Percentiles rank a stretch among this genome's conserved stretches.
Conservation (phyloP, 257 asterid genomes). For the Rauvolfia tetraphylla region DNA sequence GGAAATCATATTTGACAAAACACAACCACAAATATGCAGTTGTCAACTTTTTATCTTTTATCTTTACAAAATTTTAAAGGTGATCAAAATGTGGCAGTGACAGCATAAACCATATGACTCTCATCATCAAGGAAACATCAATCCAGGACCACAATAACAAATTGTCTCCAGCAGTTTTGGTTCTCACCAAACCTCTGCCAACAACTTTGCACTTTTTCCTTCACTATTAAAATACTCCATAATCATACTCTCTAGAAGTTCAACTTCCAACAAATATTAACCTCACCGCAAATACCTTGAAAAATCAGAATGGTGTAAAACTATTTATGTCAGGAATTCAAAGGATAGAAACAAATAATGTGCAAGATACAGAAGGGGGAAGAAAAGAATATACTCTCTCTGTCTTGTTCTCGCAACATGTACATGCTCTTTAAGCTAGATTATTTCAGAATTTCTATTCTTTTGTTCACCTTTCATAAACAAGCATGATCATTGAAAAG, state of each 20-base stretch:
- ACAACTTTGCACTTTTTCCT: background rate
- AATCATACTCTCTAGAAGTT: background rate
- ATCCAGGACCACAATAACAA: background rate
- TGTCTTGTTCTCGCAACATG: too few relatives aligned
- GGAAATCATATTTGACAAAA: background rate
- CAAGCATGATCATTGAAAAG: background rate
- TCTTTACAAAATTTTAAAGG: background rate
- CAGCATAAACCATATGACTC: background rate
- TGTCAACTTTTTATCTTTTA: background rate
- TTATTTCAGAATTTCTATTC: background rate
- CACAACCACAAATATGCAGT: background rate
- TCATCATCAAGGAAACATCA: background rate
- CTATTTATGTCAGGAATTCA: background rate
- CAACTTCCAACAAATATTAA: background rate
- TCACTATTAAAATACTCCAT: background rate
- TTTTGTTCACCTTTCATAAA: background rate
- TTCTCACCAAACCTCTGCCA: background rate
- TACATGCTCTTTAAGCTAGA: background rate
- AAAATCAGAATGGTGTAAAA: background rate
- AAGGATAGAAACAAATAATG: background rate
- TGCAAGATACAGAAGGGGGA: too few relatives aligned
- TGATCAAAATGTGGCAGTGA: background rate
- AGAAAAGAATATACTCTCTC: background rate
- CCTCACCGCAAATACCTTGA: too few relatives aligned
- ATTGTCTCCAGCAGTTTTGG: background rate